Evolutionary conservation across 2,329 filamentous ascomycete species (phyloP), one percentile per base, ranked within the genome.

Genomic region (Aaosphaeria pasadenensis): DNA sequence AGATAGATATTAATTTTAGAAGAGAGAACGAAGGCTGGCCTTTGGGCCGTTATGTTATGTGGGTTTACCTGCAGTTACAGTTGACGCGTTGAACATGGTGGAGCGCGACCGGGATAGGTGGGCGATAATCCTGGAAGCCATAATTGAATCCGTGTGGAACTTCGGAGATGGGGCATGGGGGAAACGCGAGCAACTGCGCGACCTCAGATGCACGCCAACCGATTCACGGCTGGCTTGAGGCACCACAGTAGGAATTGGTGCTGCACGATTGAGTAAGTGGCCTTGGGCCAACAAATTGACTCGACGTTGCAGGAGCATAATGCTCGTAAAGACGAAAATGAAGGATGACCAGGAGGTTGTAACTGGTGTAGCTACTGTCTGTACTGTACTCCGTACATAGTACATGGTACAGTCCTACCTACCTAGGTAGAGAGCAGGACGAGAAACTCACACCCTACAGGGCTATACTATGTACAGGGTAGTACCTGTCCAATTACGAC

Each of bases 1-100:
- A 63, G 52, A 53, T 50, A 49, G 11, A 58, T 58, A 59, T 59
- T 66, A 64, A 63, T 64, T 63, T 65, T 60, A 60, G 56, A 56
- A 57, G 56, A 59, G 43, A 54, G 53, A 50, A 52, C 54, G 33
- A 58, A 51, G 56, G 58, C 62, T 62, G 62, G 58, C 48, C 51
- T 59, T 7, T 40, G 38, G 57, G 55, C 47, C 56, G 61, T 61
- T 67, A 60, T 67, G 60, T 61, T 62, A 62, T 62, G 62, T 55
- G 54, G 17, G 17, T 24, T 24, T 24, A 24, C 17, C 17, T 24
- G 17, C 17, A 24, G 17, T 24, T 24, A 24, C 17, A 24, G 17
- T 55, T 48, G 45, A 64, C 57, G 60, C 65, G 62, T 63, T 59
- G 55, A 52, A 63, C 60, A 51, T 62, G 62, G 60, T 62, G 58